Conservation (phyloP, 2,329 filamentous ascomycete genomes). For the Myriosclerotinia scirpicola region DNA sequence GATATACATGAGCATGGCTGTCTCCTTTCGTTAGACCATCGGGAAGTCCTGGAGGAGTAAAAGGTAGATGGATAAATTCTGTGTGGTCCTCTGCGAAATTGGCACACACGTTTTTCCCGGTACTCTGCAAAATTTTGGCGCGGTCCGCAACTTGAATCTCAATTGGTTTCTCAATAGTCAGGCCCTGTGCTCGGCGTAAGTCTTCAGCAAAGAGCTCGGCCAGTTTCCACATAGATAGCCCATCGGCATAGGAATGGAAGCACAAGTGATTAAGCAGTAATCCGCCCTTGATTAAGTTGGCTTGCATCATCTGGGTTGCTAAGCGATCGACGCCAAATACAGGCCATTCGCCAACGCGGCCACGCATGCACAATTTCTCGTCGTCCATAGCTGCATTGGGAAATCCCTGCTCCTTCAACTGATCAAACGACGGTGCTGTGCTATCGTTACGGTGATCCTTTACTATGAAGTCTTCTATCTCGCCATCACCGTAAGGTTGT, state of each 20-base stretch:
- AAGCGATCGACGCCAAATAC: slow-evolving; percentile 15
- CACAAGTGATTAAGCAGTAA: slow-evolving; percentile 12
- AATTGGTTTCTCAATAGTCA: slow-evolving; percentile 14
- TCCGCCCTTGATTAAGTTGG: slow-evolving; percentile 17
- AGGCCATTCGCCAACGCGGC: slow-evolving; percentile 17
- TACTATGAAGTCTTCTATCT: slow-evolving; percentile 15
- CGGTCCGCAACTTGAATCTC: slow-evolving; percentile 10
- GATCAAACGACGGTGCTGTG: slow-evolving; percentile 4
- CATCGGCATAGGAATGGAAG: slow-evolving; percentile 15
- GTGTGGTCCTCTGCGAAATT: slow-evolving; percentile 3
- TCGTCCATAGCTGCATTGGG: slow-evolving; percentile 18
- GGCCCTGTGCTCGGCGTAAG: slow-evolving; percentile 15
- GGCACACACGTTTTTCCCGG: slow-evolving; percentile 4
- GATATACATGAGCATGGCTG: slow-evolving; percentile 16
- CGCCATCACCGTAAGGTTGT: slow-evolving; percentile 14
- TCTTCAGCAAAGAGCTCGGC: slow-evolving; percentile 17
- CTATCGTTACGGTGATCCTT: slow-evolving; percentile 15
- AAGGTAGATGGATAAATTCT: slow-evolving; percentile 12
- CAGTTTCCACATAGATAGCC: slow-evolving; percentile 7
- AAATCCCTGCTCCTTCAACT: slow-evolving; percentile 11
- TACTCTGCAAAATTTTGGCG: slow-evolving; percentile 5
- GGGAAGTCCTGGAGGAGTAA: slow-evolving; percentile 9
- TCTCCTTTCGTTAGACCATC: slow-evolving; percentile 10
- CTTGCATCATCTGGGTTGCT: slow-evolving; percentile 19
- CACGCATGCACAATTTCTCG: slow-evolving; percentile 14